phyloP scores from a whole-genome alignment of 768 basidiomycete genomes.

The Hydnomerulius pinastri region DNA sequence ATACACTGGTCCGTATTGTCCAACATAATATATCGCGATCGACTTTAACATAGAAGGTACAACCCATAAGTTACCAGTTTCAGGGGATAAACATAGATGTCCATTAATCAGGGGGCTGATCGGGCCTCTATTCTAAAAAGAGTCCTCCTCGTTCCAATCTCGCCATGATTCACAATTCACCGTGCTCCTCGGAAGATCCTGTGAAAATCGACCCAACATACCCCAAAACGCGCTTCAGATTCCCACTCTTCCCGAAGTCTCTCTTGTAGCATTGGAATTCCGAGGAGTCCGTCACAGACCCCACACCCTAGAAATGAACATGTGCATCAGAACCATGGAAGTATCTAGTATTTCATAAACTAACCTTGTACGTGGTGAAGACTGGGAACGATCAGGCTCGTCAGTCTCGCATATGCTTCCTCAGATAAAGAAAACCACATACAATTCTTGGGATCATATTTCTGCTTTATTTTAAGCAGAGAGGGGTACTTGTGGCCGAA shows the following conservation, averaged over 20 bases:
- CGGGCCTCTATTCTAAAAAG: background rate
- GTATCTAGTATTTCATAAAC: background rate
- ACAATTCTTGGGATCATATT: constrained; percentile 8
- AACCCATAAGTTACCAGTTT: too few relatives aligned
- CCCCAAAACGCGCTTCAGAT: background rate
- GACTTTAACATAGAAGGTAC: too few relatives aligned
- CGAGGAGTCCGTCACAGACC: background rate
- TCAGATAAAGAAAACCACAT: background rate
- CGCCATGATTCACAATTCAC: background rate
- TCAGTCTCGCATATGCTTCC: background rate
- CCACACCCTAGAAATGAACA: background rate
- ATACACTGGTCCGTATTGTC: too few relatives aligned
- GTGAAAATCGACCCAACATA: background rate
- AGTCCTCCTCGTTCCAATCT: background rate
- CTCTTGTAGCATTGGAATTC: background rate
- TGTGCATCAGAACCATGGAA: background rate
- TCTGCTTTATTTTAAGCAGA: constrained; percentile 4
- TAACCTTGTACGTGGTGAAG: constrained; percentile 4
- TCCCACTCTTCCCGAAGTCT: background rate
- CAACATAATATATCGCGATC: too few relatives aligned
- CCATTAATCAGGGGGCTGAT: background rate
- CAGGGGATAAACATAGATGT: too few relatives aligned
- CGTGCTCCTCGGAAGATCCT: background rate
- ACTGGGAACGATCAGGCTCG: background rate
- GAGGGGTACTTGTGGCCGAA: constrained; percentile 5